Base-by-base conservation (phyloP, 495 filamentous ascomycete genomes). In the Aspergillus avenaceus region DNA sequence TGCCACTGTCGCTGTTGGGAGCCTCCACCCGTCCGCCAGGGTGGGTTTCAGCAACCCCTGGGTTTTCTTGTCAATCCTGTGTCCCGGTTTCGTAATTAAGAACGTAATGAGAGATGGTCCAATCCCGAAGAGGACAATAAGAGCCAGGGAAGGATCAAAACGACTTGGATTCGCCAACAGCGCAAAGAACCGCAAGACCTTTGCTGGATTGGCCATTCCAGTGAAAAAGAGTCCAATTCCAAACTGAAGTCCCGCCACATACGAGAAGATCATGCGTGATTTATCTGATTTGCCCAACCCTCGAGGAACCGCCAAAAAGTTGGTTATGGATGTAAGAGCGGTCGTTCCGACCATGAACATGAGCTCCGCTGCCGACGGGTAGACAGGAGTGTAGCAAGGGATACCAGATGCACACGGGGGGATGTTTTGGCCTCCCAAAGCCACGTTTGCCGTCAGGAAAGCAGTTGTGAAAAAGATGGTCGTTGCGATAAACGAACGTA, bases 141-240 rank as follows among this genome's bases (percentile, higher is more conserved):
- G 49, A 1, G 63, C 66, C 45, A 83, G 60, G 3, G 75, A 80
- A 0, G 81, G 81, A 57, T 84, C 80, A 52, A 74, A 81, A 2
- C 61, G 65, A 29, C 65, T 61, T 0, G 61, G 46, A 25, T 75
- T 68, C 0, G 69, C 69, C 24, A 64, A 45, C 43, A 82, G 64
- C 14, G 74, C 69, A 22, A 82, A 77, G 62, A 84, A 84, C 1
- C 73, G 55, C 14, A 79, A 52, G 1, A 82, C 75, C 53, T 83
- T 84, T 1, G 63, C 53, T 2, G 80, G 67, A 37, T 76, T 63
- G 0, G 78, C 73, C 81, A 84, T 83, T 0, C 77, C 76, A 0
- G 73, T 72, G 28, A 83, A 68, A 31, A 76, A 57, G 5, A 84
- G 64, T 4, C 81, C 81, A 0, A 78, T 62, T 0, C 76, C 80